A percentile compares a stretch with the other conserved stretches of the same genome.
Evolutionary conservation across 2,329 filamentous ascomycete species (phyloP).

Genomic region (Penicillium olsonii): DNA sequence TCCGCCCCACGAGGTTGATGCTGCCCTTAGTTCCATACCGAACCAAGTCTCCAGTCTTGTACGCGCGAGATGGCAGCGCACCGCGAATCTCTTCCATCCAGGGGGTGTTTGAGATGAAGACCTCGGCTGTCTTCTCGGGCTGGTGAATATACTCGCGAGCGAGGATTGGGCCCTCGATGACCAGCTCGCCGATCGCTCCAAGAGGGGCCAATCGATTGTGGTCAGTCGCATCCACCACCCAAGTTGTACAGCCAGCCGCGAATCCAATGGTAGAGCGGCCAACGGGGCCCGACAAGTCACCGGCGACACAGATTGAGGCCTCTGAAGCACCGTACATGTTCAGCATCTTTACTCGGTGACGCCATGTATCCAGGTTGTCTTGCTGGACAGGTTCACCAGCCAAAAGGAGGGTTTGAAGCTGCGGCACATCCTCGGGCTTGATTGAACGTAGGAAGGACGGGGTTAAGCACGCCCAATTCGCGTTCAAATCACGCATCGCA

Average conservation of each 20-base stretch:
- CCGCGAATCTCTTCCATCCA: constrained; percentile 1
- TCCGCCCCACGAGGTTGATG: neutral
- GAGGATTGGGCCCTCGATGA: constrained; percentile 9
- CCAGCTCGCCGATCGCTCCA: constrained; percentile 12
- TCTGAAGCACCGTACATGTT: constrained; percentile 9
- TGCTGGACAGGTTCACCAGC: neutral
- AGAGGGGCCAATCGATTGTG: constrained; percentile 8
- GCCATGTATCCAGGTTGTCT: constrained; percentile 3
- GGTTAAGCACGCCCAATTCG: neutral
- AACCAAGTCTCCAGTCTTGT: neutral
- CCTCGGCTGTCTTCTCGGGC: neutral
- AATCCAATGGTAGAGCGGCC: constrained; percentile 7
- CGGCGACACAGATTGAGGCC: constrained; percentile 10
- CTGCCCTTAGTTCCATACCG: neutral
- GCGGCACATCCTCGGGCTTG: neutral
- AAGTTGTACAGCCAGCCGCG: constrained; percentile 3
- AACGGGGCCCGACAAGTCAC: constrained; percentile 5
- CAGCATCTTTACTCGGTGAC: constrained; percentile 3
- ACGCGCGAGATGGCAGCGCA: neutral
- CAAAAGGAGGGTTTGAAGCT: neutral
- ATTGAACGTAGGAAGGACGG: neutral
- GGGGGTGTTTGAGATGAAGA: neutral
- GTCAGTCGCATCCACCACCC: constrained; percentile 6
- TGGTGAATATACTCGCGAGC: neutral
- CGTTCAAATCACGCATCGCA: constrained; percentile 35